A percentile compares a stretch with the other conserved stretches of the same genome.
phyloP scores from a whole-genome alignment of 805 yeast species.

The Lipomyces sp. region DNA sequence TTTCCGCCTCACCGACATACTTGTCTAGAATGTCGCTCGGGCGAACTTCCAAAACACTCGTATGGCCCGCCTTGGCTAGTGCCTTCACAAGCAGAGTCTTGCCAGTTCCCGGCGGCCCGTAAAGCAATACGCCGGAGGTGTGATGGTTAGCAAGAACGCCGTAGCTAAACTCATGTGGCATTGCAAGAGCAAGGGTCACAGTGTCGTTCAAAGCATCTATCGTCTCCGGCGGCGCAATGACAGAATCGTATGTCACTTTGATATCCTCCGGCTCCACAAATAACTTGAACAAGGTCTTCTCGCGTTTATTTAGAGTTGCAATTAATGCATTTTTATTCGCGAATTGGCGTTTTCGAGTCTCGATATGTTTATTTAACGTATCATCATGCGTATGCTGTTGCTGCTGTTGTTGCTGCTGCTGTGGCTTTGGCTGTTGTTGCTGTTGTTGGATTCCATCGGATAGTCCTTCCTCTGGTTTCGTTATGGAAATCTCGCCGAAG shows the following conservation, averaged over 20 bases:
- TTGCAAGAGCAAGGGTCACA: constrained; percentile 15
- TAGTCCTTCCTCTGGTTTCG: neutral
- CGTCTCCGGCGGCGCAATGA: constrained; percentile 19
- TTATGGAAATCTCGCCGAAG: neutral
- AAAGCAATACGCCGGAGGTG: constrained; percentile 87
- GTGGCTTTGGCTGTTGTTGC: neutral
- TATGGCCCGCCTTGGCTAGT: constrained; percentile 97
- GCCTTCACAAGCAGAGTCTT: constrained; percentile 94
- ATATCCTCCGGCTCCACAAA: constrained; percentile 23
- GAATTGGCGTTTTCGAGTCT: constrained; percentile 3
- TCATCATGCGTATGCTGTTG: neutral
- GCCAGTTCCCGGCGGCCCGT: constrained; percentile 99
- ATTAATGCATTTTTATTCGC: constrained; percentile 2
- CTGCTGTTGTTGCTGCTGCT: neutral
- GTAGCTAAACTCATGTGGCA: constrained; percentile 27
- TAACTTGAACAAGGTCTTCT: constrained; percentile 10
- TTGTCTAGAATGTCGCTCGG: constrained; percentile 97
- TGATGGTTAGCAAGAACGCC: constrained; percentile 24
- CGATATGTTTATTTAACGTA: constrained; percentile 2
- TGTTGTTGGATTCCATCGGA: neutral
- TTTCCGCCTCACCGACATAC: constrained; percentile 95
- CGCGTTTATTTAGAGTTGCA: constrained; percentile 16
- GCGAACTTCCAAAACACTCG: constrained; percentile 95
- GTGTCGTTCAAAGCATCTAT: constrained; percentile 22
- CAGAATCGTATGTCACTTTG: constrained; percentile 12